These are phyloP conservation scores for Orychophragmus violaceus DNA, from an alignment of 345 rosid genomes.

Conservation along the genomic window DNA sequence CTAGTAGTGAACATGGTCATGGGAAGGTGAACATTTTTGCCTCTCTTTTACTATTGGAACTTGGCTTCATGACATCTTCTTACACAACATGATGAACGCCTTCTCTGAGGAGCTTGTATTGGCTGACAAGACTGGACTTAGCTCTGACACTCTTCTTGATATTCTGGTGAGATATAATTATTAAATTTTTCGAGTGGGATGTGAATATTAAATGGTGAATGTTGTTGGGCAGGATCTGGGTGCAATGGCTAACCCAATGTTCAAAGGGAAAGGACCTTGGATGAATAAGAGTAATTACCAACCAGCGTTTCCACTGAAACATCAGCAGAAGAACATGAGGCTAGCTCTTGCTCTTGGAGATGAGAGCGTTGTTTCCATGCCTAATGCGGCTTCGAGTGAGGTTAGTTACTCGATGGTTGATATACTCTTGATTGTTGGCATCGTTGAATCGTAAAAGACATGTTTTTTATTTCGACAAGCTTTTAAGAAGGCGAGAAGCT, in stretches of 20 bases:
- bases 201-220: neutral
- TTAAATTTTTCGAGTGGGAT: neutral
- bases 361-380: constrained; percentile 83
- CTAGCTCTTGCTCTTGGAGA: constrained; percentile 98
- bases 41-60: neutral
- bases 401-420: constrained; percentile 29
- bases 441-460: neutral
- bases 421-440: neutral
- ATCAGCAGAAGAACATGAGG: constrained; percentile 94
- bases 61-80: neutral
- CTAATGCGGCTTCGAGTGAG: constrained; percentile 93
- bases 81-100: constrained; percentile 60
- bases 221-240: constrained; percentile 59
- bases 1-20: constrained; percentile 94
- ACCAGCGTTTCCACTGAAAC: constrained; percentile 45
- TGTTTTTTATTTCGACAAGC: constrained; percentile 38
- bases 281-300: constrained; percentile 52
- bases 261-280: constrained; percentile 73
- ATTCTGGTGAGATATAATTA: constrained; percentile 53
- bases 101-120: constrained; percentile 89
- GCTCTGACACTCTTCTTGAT: constrained; percentile 62
- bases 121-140: constrained; percentile 72
- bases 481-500: constrained; percentile 87
- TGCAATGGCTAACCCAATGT: constrained; percentile 76
- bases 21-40: constrained; percentile 59